Evolutionary conservation across 2,329 filamentous ascomycete genomes (phyloP), one percentile per base, ranked within the genome.

Genomic region (Pyrenochaeta sp.): DNA sequence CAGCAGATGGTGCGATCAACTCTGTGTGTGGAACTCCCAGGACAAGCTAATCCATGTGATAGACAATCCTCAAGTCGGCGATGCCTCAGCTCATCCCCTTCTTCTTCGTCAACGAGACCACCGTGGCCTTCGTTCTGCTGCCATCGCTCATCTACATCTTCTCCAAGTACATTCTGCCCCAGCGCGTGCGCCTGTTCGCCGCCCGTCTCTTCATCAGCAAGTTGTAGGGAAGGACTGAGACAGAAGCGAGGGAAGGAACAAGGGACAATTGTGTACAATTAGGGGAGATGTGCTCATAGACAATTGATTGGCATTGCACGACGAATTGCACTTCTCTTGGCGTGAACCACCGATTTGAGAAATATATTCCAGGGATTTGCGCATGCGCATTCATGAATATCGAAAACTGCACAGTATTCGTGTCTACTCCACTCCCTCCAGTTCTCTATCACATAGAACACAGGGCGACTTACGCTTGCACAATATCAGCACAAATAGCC

Each of bases 71-170:
- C 63, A 73, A 74, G 68, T 76, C 76, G 58, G 76, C 74, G 56
- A 78, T 78, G 76, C 76, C 76, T 55, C 76, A 78, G 69, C 76
- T 78, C 55, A 71, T 78, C 43, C 76, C 76, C 61, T 78, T 78
- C 73, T 78, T 77, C 72, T 77, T 77, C 72, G 75, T 78, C 67
- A 78, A 78, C 70, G 76, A 78, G 74, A 75, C 71, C 54, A 75
- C 72, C 57, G 64, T 73, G 59, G 76, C 75, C 41, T 78, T 78
- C 62, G 63, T 78, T 66, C 64, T 75, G 51, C 65, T 78, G 37
- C 76, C 76, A 39, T 69, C 74, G 48, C 72, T 78, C 62, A 77
- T 78, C 73, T 78, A 78, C 69, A 49, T 78, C 64, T 68, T 78
- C 64, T 77, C 75, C 60, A 78, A 78, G 64, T 78, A 78, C 71